Evolutionary conservation across 2,329 filamentous ascomycete species (phyloP).

Genomic region (Hymenoscyphus scutula): DNA sequence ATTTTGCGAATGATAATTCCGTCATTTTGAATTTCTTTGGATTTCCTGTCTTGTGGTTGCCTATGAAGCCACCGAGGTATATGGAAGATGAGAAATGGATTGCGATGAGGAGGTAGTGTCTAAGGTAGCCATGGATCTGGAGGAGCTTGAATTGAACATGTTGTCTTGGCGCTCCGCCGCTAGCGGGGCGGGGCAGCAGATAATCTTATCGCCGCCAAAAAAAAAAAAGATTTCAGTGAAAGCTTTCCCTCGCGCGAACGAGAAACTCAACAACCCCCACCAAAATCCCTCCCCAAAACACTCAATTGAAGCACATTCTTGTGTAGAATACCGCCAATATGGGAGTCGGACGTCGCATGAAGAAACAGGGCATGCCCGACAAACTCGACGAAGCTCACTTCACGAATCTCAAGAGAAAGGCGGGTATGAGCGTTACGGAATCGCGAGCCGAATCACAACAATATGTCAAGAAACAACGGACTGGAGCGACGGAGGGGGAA

Average conservation of each 20-base stretch:
- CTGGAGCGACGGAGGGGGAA: constrained; percentile 44
- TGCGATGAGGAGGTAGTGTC: background rate
- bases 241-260: background rate
- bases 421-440: constrained; percentile 62
- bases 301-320: background rate
- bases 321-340: constrained; percentile 50
- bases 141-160: background rate
- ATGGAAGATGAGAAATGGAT: background rate
- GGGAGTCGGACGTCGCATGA: constrained; percentile 89
- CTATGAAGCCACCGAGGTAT: too few species aligned
- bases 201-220: constrained; percentile 27
- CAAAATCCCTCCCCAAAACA: background rate
- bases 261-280: constrained; percentile 8
- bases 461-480: constrained; percentile 60
- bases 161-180: constrained; percentile 4
- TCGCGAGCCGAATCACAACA: constrained; percentile 47
- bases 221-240: constrained; percentile 12
- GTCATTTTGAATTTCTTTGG: constrained; percentile 53
- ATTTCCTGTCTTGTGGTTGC: background rate
- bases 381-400: constrained; percentile 77
- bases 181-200: constrained; percentile 16
- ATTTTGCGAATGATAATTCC: constrained; percentile 82
- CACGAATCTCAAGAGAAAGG: constrained; percentile 82
- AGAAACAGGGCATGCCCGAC: constrained; percentile 87
- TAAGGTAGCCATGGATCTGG: background rate